Conservation (phyloP, 108 stramenopile genomes). For the Conticribra guillardii region DNA sequence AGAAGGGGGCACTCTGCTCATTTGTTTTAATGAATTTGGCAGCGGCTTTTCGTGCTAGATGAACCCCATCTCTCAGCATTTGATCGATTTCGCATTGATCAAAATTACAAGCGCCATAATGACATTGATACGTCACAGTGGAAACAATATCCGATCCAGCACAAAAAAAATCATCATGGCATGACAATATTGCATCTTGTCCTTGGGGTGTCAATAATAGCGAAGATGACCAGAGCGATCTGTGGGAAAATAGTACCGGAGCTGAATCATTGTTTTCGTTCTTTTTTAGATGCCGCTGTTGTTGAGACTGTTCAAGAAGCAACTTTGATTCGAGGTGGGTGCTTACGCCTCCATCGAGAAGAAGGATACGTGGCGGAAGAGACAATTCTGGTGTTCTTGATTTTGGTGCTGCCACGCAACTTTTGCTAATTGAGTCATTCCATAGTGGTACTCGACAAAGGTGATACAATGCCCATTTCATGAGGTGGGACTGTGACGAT, state of each 20-base stretch:
- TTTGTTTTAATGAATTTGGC: background rate
- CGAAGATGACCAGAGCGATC: slow-evolving; percentile 64
- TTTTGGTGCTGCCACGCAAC: too few species aligned
- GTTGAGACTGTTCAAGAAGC: slow-evolving; percentile 1
- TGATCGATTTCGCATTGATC: slow-evolving; percentile 24
- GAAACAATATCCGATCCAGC: slow-evolving; percentile 59
- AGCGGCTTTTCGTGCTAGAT: slow-evolving; percentile 21
- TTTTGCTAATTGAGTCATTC: too few species aligned
- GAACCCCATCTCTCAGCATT: slow-evolving; percentile 46
- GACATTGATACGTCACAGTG: slow-evolving; percentile 75
- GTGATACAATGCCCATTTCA: too few species aligned
- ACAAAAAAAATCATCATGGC: slow-evolving; percentile 56
- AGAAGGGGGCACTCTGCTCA: slow-evolving; percentile 11
- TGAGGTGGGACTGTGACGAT: too few species aligned
- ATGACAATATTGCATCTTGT: slow-evolving; percentile 36
- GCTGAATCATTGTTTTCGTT: background rate
- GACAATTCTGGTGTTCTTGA: too few species aligned
- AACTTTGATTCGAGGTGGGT: slow-evolving; percentile 45
- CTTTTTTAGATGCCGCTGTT: background rate
- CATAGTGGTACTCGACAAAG: too few species aligned
- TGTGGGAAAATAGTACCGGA: slow-evolving; percentile 32
- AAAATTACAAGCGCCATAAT: slow-evolving; percentile 29
- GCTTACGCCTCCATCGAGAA: slow-evolving; percentile 67
- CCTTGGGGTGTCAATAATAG: slow-evolving; percentile 44
- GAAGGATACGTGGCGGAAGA: slow-evolving; percentile 37